Base-by-base conservation (phyloP, 1,139 yeast genomes). In the Yarrowia galli region DNA sequence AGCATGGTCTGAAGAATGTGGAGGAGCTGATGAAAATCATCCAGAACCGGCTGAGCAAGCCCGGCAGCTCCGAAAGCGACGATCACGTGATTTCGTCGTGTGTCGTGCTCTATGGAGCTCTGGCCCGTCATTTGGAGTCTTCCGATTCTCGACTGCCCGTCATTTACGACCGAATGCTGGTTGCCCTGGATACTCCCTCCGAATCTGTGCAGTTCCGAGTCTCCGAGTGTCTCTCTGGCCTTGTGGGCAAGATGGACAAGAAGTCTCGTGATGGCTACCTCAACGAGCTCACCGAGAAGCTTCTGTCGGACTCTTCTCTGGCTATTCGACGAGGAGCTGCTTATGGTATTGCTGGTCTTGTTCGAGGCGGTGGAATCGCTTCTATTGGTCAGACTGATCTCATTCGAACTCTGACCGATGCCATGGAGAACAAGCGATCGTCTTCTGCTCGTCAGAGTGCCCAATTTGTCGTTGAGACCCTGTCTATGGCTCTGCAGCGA, bases 271-370 rank as follows among this genome's bases (percentile, higher is more conserved):
- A 83, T 49, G 77, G 79, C 0, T 86, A 89, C 71, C 79, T 92
- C 69, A 89, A 88, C 60, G 72, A 75, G 5, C 79, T 92, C 67
- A 84, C 91, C 74, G 84, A 81, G 4, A 86, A 84, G 71, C 80
- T 93, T 43, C 87, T 89, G 73, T 48, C 70, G 22, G 81, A 81
- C 6, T 80, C 82, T 23, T 78, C 82, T 2, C 77, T 83, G 61
- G 86, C 89, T 0, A 81, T 84, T 18, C 86, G 97, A 76, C 85
- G 95, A 72, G 99, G 99, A 75, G 96, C 97, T 0, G 98, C 99
- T 0, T 92, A 91, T 79, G 99, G 98, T 78, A 84, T 95, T 72
- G 91, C 98, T 12, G 99, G 99, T 71, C 79, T 95, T 61, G 96
- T 91, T 15, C 89, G 91, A 75, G 99, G 99, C 70, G 84, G 87